Evolutionary conservation across 2,329 filamentous ascomycete species (phyloP), one percentile per base, ranked within the genome.

Genomic region (Cladobotryum mycophilum): DNA sequence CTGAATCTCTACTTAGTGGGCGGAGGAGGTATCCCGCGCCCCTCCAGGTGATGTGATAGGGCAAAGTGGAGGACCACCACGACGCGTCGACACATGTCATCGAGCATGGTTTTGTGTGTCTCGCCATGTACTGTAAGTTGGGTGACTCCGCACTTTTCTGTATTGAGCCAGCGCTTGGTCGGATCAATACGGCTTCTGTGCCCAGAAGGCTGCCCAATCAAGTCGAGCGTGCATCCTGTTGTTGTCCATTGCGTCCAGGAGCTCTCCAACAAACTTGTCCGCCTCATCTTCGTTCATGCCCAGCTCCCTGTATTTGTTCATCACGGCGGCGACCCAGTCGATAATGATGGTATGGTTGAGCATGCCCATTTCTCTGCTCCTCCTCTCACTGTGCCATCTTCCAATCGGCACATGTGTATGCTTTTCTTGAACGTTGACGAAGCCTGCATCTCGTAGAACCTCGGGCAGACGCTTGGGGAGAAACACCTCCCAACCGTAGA

Each of bases 191-290:
- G 70, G 67, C 51, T 70, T 70, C 45, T 71, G 68, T 2, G 64
- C 69, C 64, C 67, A 71, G 42, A 67, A 61, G 37, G 66, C 63
- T n/a, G 65, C 56, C 66, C 67, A 70, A 47, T 64, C 63, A 38
- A 68, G 59, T 38, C 61, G 63, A 18, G 60, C 66, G 49, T 68
- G 68, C 12, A 69, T 59, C 38, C 55, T 54, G 22, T 59, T 61
- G 49, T 70, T 59, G 41, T 65, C 61, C 47, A 70, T 58, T 5
- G 64, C 60, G 34, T 61, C 60, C 20, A 64, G 58, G 35, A 69
- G 56, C 15, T 64, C 57, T 34, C 65, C 58, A 15, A 60, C 61
- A 42, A 72, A 54, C 36, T 55, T 56, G 6, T 63, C 55, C 12
- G 69, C 69, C 49, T 68, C 64, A 14, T 69, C 63, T 17, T 61